Evolutionary conservation across 805 yeast species (phyloP).

Genomic region (Monosporozyma yasuniensis): DNA sequence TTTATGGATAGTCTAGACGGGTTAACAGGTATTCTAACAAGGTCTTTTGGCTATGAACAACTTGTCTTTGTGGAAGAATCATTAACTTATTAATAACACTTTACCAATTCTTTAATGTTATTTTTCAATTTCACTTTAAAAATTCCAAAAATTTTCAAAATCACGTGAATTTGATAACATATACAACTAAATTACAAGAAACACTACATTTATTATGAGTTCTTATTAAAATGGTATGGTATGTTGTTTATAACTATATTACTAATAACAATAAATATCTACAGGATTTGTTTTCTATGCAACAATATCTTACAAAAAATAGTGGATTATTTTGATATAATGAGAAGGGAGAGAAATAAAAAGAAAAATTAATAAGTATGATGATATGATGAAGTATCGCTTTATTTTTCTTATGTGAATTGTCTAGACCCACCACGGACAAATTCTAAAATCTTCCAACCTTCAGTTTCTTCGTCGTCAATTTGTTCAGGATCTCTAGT

Average conservation of each 20-base stretch:
- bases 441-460: constrained; percentile 93
- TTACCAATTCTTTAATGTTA: neutral
- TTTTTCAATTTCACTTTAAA: neutral
- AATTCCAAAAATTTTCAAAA: neutral
- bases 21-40: neutral
- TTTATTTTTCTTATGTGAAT: constrained; percentile 39
- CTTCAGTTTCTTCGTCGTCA: constrained; percentile 84
- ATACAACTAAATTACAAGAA: neutral
- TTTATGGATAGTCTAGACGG: neutral
- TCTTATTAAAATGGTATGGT: neutral
- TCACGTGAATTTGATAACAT: neutral
- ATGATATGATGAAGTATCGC: neutral
- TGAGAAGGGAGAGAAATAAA: neutral
- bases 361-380: no score
- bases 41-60: neutral
- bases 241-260: neutral
- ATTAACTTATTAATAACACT: neutral
- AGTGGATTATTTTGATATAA: neutral
- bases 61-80: neutral
- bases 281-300: constrained; percentile 1
- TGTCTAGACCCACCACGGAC: constrained; percentile 89
- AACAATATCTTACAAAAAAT: neutral
- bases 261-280: neutral
- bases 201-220: neutral
- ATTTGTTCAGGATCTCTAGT: constrained; percentile 90